These are phyloP conservation scores for Lepidopterella palustris DNA, from an alignment of 495 filamentous ascomycete genomes.

Conservation along the genomic window DNA sequence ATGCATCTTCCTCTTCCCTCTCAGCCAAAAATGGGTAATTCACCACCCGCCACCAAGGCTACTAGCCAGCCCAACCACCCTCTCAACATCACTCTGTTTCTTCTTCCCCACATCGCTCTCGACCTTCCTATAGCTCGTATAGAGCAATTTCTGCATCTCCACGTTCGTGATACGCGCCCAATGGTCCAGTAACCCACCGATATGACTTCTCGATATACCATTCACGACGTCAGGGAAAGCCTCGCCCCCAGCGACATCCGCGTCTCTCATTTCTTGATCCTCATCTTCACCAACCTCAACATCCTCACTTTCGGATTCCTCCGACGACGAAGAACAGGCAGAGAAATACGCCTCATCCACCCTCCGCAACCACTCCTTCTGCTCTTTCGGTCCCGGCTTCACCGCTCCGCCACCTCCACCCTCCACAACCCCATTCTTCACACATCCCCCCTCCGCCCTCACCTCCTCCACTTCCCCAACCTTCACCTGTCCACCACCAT, in stretches of 20 bases:
- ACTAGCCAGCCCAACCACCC: slow-evolving; percentile 80
- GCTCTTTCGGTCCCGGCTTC: slow-evolving; percentile 61
- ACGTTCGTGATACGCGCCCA: slow-evolving; percentile 70
- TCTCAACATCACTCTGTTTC: slow-evolving; percentile 59
- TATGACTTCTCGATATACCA: slow-evolving; percentile 41
- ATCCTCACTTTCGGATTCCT: slow-evolving; percentile 31
- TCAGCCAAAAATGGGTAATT: not conserved
- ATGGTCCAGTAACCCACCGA: slow-evolving; percentile 55
- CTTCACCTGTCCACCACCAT: slow-evolving; percentile 92
- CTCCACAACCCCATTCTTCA: slow-evolving; percentile 33
- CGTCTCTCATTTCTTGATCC: not conserved
- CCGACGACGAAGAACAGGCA: slow-evolving; percentile 35
- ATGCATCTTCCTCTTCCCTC: not conserved
- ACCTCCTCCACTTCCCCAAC: slow-evolving; percentile 58
- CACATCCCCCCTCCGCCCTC: slow-evolving; percentile 26
- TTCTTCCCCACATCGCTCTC: slow-evolving; percentile 91
- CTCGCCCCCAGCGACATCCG: not conserved
- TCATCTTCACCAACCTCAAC: slow-evolving; percentile 14
- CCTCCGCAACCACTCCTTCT: slow-evolving; percentile 76
- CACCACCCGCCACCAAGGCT: slow-evolving; percentile 95
- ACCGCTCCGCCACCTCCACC: slow-evolving; percentile 13
- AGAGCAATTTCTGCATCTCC: slow-evolving; percentile 62
- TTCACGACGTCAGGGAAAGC: slow-evolving; percentile 41
- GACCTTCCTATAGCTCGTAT: slow-evolving; percentile 83
- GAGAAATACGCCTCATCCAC: slow-evolving; percentile 97